Conservation (phyloP, 176 grass and related monocot genomes). For the barley (Hordeum vulgare) region DNA sequence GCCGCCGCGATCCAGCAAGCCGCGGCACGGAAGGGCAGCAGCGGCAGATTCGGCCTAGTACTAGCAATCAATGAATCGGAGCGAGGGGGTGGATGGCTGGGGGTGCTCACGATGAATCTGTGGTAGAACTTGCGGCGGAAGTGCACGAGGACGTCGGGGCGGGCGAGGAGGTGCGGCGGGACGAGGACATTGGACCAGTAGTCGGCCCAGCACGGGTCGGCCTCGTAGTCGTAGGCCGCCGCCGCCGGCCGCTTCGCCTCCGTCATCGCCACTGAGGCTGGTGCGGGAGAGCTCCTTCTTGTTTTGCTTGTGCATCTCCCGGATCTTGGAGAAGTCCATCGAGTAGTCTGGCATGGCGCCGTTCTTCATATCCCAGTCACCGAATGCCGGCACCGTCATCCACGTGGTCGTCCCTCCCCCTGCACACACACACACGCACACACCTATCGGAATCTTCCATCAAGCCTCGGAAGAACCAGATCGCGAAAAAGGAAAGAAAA, state of each 20-base stretch:
- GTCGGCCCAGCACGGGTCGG: constrained; percentile 67
- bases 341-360: constrained; percentile 87
- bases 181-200: constrained; percentile 84
- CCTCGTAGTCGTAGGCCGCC: constrained; percentile 82
- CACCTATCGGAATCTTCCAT: not conserved
- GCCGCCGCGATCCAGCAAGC: not conserved
- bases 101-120: constrained; percentile 27
- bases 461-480: not conserved
- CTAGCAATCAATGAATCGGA: too few relatives aligned
- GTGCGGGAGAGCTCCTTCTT: constrained; percentile 81
- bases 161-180: constrained; percentile 58
- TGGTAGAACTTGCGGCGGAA: constrained; percentile 97
- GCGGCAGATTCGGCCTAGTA: not conserved
- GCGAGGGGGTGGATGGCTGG: too few relatives aligned
- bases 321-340: constrained; percentile 97
- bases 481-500: too few relatives aligned
- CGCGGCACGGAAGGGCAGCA: too few relatives aligned
- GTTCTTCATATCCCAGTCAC: constrained; percentile 92
- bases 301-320: constrained; percentile 73
- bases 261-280: constrained; percentile 62
- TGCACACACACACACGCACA: not conserved
- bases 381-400: constrained; percentile 88
- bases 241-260: constrained; percentile 56
- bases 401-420: constrained; percentile 34
- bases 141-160: constrained; percentile 66